These are phyloP conservation scores for Leishmania lainsoni DNA, from an alignment of 208 protist genomes.

Conservation along the genomic window DNA sequence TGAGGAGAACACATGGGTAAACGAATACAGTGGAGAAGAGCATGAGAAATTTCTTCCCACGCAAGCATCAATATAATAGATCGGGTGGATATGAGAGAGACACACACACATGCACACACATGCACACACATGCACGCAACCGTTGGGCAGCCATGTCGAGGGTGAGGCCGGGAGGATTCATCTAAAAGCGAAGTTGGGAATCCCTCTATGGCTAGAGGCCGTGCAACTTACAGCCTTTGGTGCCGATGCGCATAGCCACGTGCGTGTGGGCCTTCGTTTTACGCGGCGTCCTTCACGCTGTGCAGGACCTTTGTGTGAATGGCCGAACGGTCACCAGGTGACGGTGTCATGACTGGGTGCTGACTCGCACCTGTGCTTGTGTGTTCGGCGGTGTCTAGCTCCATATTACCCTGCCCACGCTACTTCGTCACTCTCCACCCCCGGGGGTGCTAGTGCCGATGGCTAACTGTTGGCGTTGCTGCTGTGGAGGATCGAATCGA, in stretches of 20 bases:
- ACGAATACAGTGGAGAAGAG: background rate
- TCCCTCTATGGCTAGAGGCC: too few species aligned
- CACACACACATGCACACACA: slow-evolving; percentile 5
- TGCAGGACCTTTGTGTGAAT: background rate
- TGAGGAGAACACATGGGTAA: background rate
- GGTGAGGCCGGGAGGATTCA: too few species aligned
- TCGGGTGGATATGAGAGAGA: background rate
- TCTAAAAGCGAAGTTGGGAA: too few species aligned
- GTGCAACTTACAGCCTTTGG: background rate
- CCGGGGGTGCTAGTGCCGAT: slow-evolving; percentile 6
- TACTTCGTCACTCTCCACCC: background rate
- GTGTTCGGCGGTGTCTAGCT: slow-evolving; percentile 19
- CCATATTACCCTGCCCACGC: background rate
- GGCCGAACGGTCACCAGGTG: background rate
- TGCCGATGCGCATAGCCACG: background rate
- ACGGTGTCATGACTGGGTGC: background rate
- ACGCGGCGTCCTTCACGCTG: background rate
- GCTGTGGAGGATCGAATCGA: slow-evolving; percentile 13
- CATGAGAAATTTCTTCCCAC: background rate
- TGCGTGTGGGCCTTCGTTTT: background rate
- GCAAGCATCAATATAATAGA: background rate
- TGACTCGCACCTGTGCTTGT: slow-evolving; percentile 9
- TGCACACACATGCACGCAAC: slow-evolving; percentile 8
- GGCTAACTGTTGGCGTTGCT: slow-evolving; percentile 18
- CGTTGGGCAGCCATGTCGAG: background rate